phyloP scores from a whole-genome alignment of 2,329 filamentous ascomycete genomes.

The Phialocephala subalpina region DNA sequence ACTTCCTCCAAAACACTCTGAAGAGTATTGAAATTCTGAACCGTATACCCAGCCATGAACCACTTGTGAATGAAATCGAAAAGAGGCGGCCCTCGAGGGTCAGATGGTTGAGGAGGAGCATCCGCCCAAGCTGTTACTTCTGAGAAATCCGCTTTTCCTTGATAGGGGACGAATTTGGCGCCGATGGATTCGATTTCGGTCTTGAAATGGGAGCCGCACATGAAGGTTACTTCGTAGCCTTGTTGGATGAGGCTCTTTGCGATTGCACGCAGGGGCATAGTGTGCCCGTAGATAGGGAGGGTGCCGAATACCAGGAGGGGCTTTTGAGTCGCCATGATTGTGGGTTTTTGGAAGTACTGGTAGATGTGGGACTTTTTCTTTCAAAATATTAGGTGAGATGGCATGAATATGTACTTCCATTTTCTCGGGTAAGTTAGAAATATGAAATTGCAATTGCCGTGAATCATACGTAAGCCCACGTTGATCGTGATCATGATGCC shows the following conservation, averaged over 20 bases:
- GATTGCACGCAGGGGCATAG: conserved; percentile 28
- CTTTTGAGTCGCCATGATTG: neutral
- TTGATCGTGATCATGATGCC: too few relatives aligned
- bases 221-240: conserved; percentile 52
- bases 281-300: conserved; percentile 28
- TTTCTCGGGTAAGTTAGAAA: too few relatives aligned
- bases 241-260: conserved; percentile 38
- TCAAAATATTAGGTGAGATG: too few relatives aligned
- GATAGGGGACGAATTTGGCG: conserved; percentile 46
- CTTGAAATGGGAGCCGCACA: conserved; percentile 49
- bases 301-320: conserved; percentile 6
- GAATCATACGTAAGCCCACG: too few relatives aligned
- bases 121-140: neutral
- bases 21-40: neutral
- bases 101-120: conserved; percentile 1
- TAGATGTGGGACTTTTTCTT: too few relatives aligned
- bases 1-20: conserved; percentile 42
- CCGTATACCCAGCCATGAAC: neutral
- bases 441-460: too few relatives aligned
- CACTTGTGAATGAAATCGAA: neutral
- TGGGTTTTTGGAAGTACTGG: neutral
- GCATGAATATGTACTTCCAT: too few relatives aligned
- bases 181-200: conserved; percentile 47
- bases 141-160: conserved; percentile 33
- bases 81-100: neutral